These are phyloP conservation scores for Trametes sanguinea DNA, from an alignment of 768 basidiomycete genomes.

Conservation along the genomic window DNA sequence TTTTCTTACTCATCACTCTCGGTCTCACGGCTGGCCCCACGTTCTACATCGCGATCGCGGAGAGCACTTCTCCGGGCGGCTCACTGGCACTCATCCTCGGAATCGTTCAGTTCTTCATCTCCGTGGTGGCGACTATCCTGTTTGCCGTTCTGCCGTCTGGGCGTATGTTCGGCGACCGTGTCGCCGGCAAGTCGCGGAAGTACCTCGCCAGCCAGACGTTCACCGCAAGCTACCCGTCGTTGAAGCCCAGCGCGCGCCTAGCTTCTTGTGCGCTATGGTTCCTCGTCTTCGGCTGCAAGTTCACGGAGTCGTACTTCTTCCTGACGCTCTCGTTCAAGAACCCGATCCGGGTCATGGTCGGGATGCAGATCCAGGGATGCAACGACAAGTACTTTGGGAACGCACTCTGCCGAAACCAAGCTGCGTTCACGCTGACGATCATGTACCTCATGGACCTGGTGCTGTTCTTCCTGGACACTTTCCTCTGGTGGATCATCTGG, in stretches of 20 bases:
- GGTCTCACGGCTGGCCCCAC: conserved; percentile 92
- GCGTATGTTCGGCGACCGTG: conserved; percentile 98
- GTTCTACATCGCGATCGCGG: conserved; percentile 89
- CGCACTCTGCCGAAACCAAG: conserved; percentile 86
- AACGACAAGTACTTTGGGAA: conserved; percentile 83
- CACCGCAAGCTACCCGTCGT: conserved; percentile 88
- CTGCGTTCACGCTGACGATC: conserved; percentile 91
- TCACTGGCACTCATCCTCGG: conserved; percentile 87
- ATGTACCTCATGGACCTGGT: conserved; percentile 99
- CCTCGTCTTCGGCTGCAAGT: conserved; percentile 95
- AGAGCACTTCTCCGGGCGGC: conserved; percentile 58
- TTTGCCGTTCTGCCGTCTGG: conserved; percentile 95
- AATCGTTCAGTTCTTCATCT: conserved; percentile 95
- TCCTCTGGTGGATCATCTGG: conserved; percentile 99
- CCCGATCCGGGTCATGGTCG: conserved; percentile 92
- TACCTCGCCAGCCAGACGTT: conserved; percentile 99
- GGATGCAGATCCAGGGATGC: conserved; percentile 94
- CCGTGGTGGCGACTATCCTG: conserved; percentile 79
- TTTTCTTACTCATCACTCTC: conserved; percentile 89
- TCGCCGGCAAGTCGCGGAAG: conserved; percentile 92
- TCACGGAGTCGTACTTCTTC: conserved; percentile 98
- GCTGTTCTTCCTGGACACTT: conserved; percentile 98
- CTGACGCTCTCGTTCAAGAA: conserved; percentile 92
- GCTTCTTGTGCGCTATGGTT: conserved; percentile 85
- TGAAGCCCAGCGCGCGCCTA: conserved; percentile 64